phyloP scores from a whole-genome alignment of 441 rosid genomes.

The California macrophylla region DNA sequence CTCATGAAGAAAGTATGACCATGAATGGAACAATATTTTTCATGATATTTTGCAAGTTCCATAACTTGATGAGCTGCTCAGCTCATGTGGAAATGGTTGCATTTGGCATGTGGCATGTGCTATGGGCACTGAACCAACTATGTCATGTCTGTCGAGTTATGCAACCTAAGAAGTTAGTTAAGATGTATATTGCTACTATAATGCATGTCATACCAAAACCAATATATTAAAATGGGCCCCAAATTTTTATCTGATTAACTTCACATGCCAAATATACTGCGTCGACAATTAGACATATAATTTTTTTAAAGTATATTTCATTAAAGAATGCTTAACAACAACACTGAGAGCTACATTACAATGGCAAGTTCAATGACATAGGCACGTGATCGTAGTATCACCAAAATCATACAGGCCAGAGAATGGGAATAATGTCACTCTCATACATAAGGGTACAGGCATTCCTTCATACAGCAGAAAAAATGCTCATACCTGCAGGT shows the following conservation, averaged over 20 bases:
- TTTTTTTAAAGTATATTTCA: background rate
- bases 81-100: background rate
- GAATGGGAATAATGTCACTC: background rate
- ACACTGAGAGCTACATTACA: slow-evolving; percentile 3
- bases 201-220: background rate
- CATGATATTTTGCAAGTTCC: background rate
- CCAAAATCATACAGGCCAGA: background rate
- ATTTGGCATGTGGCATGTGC: background rate
- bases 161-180: background rate
- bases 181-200: slow-evolving; percentile 2
- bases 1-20: background rate
- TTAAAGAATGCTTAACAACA: background rate
- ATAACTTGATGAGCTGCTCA: background rate
- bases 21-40: background rate
- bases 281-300: background rate
- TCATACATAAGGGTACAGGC: background rate
- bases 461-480: background rate
- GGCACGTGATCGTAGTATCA: slow-evolving; percentile 2
- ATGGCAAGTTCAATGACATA: background rate
- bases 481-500: background rate
- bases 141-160: background rate
- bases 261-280: background rate
- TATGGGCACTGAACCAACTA: background rate
- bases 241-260: background rate
- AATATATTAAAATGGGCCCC: background rate